Evolutionary conservation across 2,329 filamentous ascomycete genomes (phyloP), one percentile per base, ranked within the genome.

Genomic region (Exserohilum turcica): DNA sequence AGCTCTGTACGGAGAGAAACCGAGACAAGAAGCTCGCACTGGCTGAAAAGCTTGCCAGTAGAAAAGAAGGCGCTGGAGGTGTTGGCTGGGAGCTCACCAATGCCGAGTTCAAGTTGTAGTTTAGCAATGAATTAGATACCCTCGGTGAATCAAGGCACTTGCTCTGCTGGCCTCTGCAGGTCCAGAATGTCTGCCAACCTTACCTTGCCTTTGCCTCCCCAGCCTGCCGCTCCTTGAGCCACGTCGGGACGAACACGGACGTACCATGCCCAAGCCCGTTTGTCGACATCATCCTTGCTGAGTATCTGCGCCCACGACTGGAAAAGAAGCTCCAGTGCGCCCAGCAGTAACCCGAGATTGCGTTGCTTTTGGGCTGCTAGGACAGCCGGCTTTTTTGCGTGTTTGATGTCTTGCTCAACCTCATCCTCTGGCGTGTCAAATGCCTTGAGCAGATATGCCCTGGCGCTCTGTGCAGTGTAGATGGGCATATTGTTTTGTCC

Each of bases 241-340:
- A 96, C 88, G 16, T 90, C 86, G 0, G 91, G 91, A 57, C 92
- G 80, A 16, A 92, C 85, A 18, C 83, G 81, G 1, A 88, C 79
- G 73, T 96, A 96, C 91, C 91, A 96, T 9, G 78, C 78, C 90
- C 91, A 95, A 15, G 90, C 89, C 54, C 86, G 83, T 56, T 82
- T 81, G 68, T 96, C 90, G 46, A 96, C 77, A 64, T 96, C 90
- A 13, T 82, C 79, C 3, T 77, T 75, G 21, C 75, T 80, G 29
- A 95, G 71, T 27, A 84, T 80, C n/a, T 78, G 75, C 1, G 82
- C 80, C 92, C 91, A 96, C 56, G 90, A 93, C 40, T 82, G 79
- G 64, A 86, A 92, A 1, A 95, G 71, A 16, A 91, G 70, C 56
- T 92, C 83, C 51, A 96, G 77, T 0, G 89, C 86, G 3, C 84